These are phyloP conservation scores for Phlegmacium glaucopus DNA, from an alignment of 768 basidiomycete species.

Conservation along the genomic window DNA sequence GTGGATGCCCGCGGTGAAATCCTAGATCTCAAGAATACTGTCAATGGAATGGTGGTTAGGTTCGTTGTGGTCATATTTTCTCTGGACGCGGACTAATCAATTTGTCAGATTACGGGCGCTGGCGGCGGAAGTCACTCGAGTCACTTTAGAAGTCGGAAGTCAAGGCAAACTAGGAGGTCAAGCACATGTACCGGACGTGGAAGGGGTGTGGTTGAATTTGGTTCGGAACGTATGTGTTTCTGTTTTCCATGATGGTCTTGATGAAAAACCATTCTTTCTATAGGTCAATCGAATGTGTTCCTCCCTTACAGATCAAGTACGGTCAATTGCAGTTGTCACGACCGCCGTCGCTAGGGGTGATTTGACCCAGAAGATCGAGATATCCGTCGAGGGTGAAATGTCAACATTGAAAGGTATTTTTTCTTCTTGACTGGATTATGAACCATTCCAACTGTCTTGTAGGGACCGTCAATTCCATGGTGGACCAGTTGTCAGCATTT, in stretches of 20 bases:
- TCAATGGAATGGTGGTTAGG: constrained; percentile 58
- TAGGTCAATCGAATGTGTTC: constrained; percentile 81
- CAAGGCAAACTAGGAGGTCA: constrained; percentile 90
- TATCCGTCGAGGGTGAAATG: constrained; percentile 86
- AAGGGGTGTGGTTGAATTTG: constrained; percentile 88
- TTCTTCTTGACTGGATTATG: neutral
- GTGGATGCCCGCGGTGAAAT: constrained; percentile 92
- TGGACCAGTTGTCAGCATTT: constrained; percentile 84
- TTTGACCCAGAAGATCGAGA: constrained; percentile 89
- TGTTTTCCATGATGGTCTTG: neutral
- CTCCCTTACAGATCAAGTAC: constrained; percentile 76
- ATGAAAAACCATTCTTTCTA: neutral
- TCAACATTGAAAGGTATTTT: constrained; percentile 61
- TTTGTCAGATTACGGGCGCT: constrained; percentile 49
- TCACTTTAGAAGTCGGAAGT: constrained; percentile 82
- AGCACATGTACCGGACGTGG: constrained; percentile 83
- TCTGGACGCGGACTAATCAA: neutral
- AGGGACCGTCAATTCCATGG: constrained; percentile 91
- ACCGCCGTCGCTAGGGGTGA: constrained; percentile 91
- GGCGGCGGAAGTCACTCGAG: constrained; percentile 80
- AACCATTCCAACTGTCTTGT: neutral
- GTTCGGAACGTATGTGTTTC: constrained; percentile 59
- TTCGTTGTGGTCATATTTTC: constrained; percentile 9
- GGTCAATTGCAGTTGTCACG: constrained; percentile 81
- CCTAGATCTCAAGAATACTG: constrained; percentile 68